Conservation (phyloP, 78 protist species). For the Protostelium mycophagum region DNA sequence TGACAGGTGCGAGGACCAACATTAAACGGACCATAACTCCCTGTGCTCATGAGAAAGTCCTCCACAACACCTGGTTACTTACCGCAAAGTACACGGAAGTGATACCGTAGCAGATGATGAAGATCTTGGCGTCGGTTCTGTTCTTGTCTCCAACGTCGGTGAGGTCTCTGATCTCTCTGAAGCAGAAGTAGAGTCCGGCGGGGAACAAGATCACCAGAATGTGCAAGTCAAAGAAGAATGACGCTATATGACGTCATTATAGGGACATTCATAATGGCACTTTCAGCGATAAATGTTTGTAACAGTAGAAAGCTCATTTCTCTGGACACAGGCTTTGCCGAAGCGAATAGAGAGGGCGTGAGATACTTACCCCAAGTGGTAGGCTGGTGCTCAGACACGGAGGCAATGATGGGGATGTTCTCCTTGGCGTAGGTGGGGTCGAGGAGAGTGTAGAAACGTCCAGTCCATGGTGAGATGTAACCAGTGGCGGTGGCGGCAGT, state of each 20-base stretch:
- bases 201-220: constrained; percentile 85
- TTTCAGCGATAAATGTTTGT: constrained; percentile 62
- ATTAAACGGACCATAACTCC: constrained; percentile 98
- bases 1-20: constrained; percentile 95
- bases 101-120: constrained; percentile 83
- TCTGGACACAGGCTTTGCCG: too few relatives aligned
- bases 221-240: constrained; percentile 95
- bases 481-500: constrained; percentile 36
- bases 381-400: constrained; percentile 99
- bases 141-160: constrained; percentile 1
- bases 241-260: too few relatives aligned
- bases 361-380: constrained; percentile 94
- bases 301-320: neutral
- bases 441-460: constrained; percentile 89
- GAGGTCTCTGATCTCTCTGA: constrained; percentile 17
- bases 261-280: constrained; percentile 82
- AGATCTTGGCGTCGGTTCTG: constrained; percentile 80
- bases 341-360: too few relatives aligned
- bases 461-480: constrained; percentile 87
- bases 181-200: constrained; percentile 89
- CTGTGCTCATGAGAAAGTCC: neutral
- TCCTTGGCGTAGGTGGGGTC: constrained; percentile 96
- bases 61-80: neutral
- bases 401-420: constrained; percentile 96
- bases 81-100: constrained; percentile 86